Evolutionary conservation across 2,329 filamentous ascomycete genomes (phyloP), one percentile per base, ranked within the genome.

Genomic region (Alternaria sp.): DNA sequence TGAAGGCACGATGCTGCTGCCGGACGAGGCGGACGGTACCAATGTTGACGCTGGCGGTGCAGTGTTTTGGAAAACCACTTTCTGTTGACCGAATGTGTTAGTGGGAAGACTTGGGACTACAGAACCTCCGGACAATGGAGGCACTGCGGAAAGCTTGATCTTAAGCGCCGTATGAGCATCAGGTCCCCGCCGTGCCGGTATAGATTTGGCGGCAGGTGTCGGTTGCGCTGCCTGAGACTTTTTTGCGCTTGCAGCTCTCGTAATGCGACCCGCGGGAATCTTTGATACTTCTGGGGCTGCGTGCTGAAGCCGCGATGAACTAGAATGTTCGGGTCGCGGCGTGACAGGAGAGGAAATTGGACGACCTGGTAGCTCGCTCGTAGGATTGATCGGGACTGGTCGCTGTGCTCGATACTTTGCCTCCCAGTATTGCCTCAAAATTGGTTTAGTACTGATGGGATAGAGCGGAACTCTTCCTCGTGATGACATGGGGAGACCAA

Each of bases 401-500:
- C 5, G 14, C 28, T 36, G 40, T 0, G 10, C 10, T n/a, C 23
- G 33, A 26, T 48, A 36, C 13, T 40, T 56, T 1, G 10, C 34
- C 3, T 55, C 51, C 55, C 59, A 64, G 29, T 52, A 64, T 17
- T 52, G 31, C 42, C 53, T 52, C 14, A 66, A 11, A 2, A 48
- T n/a, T 2, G 21, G 4, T 28, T 65, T 31, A 1, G 34, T 46
- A 24, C 42, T 54, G 17, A 59, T 44, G 2, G 67, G 57, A 49
- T 70, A 68, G 4, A 58, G 3, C 5, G 66, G 69, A 6, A 66
- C 42, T 6, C 44, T 36, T 10, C 61, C 65, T 48, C 60, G 42
- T 10, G 62, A 62, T 0, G 65, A 62, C 11, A 63, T 28, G 0
- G 60, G 33, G 37, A 57, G 56, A 17, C 58, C 58, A 10, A 71